phyloP scores from a whole-genome alignment of 108 stramenopile genomes.

The Nitzschia sp. region DNA sequence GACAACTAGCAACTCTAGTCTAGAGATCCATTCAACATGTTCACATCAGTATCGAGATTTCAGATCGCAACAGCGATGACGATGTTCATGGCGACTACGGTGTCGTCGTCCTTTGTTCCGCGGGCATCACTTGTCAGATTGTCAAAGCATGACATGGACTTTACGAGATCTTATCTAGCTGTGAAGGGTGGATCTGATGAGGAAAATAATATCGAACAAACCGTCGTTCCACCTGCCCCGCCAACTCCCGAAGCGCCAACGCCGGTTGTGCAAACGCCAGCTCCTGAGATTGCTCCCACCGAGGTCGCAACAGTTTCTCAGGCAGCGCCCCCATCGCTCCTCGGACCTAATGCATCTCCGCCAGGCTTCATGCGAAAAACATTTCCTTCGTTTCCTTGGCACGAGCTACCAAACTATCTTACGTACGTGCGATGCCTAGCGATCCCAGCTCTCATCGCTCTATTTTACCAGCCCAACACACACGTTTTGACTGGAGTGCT shows the following conservation, averaged over 20 bases:
- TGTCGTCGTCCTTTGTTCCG: slow-evolving; percentile 14
- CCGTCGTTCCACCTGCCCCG: neutral
- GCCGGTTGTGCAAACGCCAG: neutral
- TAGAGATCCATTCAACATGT: neutral
- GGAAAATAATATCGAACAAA: neutral
- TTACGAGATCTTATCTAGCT: neutral
- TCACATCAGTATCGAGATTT: neutral
- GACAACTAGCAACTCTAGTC: too few species aligned
- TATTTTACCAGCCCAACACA: slow-evolving; percentile 48
- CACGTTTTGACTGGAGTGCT: slow-evolving; percentile 39
- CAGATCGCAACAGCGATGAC: neutral
- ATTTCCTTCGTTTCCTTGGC: slow-evolving; percentile 70
- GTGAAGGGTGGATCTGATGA: slow-evolving; percentile 12
- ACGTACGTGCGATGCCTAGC: slow-evolving; percentile 77
- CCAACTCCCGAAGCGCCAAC: neutral
- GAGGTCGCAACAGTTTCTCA: neutral
- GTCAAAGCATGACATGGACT: neutral
- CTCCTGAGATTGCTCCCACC: neutral
- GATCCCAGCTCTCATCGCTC: slow-evolving; percentile 57
- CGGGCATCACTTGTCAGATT: neutral
- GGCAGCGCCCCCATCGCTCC: neutral
- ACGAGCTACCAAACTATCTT: slow-evolving; percentile 67
- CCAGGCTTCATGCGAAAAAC: slow-evolving; percentile 61
- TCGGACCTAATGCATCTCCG: slow-evolving; percentile 57
- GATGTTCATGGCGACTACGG: neutral